These are phyloP conservation scores for Barnettozyma salicaria DNA, from an alignment of 805 yeast genomes.

Conservation along the genomic window DNA sequence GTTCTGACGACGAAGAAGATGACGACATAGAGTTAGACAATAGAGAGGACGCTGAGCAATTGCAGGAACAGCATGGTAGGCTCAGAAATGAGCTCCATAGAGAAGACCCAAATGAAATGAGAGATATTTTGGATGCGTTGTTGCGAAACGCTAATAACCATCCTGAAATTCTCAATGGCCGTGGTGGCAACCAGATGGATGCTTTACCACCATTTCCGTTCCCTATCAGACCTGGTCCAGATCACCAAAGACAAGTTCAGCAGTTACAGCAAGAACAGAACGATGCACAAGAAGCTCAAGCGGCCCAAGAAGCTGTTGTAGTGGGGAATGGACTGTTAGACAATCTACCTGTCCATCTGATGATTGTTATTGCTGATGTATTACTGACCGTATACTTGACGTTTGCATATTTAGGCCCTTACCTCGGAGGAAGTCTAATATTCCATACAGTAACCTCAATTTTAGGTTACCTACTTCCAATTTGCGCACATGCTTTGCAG, in stretches of 20 bases:
- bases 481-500: slow-evolving; percentile 4
- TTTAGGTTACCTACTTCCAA: slow-evolving; percentile 6
- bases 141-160: too few species aligned
- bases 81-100: background rate
- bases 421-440: slow-evolving; percentile 34
- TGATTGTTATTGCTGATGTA: slow-evolving; percentile 25
- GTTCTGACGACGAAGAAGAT: slow-evolving; percentile 7
- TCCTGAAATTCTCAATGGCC: slow-evolving; percentile 14
- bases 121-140: slow-evolving; percentile 7
- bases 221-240: slow-evolving; percentile 10
- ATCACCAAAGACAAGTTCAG: background rate
- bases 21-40: slow-evolving; percentile 4
- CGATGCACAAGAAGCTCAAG: background rate
- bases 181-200: slow-evolving; percentile 6
- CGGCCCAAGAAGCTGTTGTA: slow-evolving; percentile 2
- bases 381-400: slow-evolving; percentile 33
- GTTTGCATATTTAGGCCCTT: slow-evolving; percentile 42
- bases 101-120: background rate
- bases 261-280: background rate
- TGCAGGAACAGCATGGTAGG: background rate
- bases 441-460: slow-evolving; percentile 18
- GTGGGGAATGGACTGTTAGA: slow-evolving; percentile 7
- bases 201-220: slow-evolving; percentile 14
- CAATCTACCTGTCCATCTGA: slow-evolving; percentile 14
- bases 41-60: background rate